A percentile compares a stretch with the other conserved stretches of the same genome.
These are phyloP conservation scores for Phytophthora uliginosa DNA, from an alignment of 352 stramenopile species.

Conservation along the genomic window DNA sequence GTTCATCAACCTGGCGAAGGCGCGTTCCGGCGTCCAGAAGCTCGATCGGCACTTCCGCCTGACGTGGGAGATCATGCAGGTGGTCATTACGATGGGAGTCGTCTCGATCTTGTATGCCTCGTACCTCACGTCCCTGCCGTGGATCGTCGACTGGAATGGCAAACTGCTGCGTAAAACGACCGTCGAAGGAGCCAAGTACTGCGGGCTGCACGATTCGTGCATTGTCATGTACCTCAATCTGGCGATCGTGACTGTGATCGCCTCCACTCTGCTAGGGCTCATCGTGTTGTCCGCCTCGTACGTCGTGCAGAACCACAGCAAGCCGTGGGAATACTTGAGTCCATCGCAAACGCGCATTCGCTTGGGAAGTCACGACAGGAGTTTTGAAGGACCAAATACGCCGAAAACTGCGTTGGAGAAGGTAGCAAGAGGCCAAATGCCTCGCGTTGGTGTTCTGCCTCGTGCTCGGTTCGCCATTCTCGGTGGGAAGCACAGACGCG, in stretches of 20 bases:
- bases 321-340: constrained; percentile 13
- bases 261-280: constrained; percentile 17
- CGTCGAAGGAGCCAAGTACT: constrained; percentile 31
- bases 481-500: constrained; percentile 6
- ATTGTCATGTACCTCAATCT: constrained; percentile 37
- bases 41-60: constrained; percentile 40
- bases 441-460: constrained; percentile 7
- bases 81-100: constrained; percentile 22
- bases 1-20: constrained; percentile 37
- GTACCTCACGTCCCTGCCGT: constrained; percentile 21
- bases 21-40: constrained; percentile 29
- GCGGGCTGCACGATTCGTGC: constrained; percentile 36
- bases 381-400: neutral
- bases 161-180: constrained; percentile 44
- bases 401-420: constrained; percentile 18
- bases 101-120: constrained; percentile 14
- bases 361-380: constrained; percentile 6
- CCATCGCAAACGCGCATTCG: constrained; percentile 13
- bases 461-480: constrained; percentile 27
- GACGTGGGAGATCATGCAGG: constrained; percentile 40
- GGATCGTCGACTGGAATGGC: constrained; percentile 35
- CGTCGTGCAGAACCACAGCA: constrained; percentile 30
- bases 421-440: constrained; percentile 6
- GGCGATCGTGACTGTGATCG: constrained; percentile 18
- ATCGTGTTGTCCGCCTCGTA: constrained; percentile 23